Evolutionary conservation across 805 yeast species (phyloP), one percentile per base, ranked within the genome.

Genomic region (Lachancea lanzarotensis): DNA sequence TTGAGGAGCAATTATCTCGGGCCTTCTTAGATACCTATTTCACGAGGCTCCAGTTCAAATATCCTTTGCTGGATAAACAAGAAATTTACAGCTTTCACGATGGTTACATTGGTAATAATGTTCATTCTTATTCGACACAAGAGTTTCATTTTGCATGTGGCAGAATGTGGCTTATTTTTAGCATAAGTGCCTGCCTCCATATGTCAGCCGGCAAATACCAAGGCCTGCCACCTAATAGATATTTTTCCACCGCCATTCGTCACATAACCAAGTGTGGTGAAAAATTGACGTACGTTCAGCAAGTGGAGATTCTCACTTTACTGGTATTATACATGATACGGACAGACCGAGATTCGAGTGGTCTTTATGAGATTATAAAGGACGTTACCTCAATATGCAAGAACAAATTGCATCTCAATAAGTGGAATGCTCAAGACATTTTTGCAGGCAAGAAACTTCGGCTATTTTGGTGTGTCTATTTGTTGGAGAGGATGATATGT

Each of bases 381-480:
- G 82, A 78, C 53, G 73, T 81, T 5, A 69, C 78, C 71, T 58
- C 63, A 17, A 59, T 75, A 11, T 75, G 77, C 52, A 56, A 56
- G 36, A 52, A 60, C 22, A 50, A 59, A 25, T 43, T 65, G 35
- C 48, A 48, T 19, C 41, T 63, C 33, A 63, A 63, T 40, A 50
- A 47, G 30, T 55, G 62, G 55, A 51, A 57, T 27, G 47, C 52
- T 3, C 45, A 55, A 9, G 61, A 55, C 40, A 50, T 53, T 7
- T 46, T 49, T 43, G 54, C 56, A 3, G 70, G 72, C 49, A 67
- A 68, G 42, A 72, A 69, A 53, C 59, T 78, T 61, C 68, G 84
- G 50, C 62, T 77, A 15, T 81, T 81, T 65, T 81, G 85, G 85
- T 76, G 82, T 56, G 74, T 75, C 7, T 81, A 79, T 56, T 54